These are phyloP conservation scores for Metschnikowia santaceciliae DNA, from an alignment of 805 yeast species.

Conservation along the genomic window DNA sequence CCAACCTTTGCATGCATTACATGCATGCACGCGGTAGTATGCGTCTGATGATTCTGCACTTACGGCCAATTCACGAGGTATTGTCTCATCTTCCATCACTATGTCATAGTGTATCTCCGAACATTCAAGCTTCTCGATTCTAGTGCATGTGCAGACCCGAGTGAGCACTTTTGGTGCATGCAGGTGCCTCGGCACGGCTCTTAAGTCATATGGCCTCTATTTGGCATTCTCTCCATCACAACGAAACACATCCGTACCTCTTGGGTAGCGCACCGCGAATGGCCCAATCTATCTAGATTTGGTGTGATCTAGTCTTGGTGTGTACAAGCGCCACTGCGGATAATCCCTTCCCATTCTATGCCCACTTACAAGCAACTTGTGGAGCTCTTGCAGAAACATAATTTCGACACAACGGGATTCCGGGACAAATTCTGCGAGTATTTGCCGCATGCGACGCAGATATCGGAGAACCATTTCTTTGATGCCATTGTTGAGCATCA, in stretches of 20 bases:
- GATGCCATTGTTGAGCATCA: slow-evolving; percentile 53
- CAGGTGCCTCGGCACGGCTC: not conserved
- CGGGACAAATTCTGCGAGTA: slow-evolving; percentile 1
- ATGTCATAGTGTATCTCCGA: not conserved
- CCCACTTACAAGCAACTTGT: slow-evolving; percentile 4
- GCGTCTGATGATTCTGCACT: not conserved
- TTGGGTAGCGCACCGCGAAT: not conserved
- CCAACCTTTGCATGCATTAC: not conserved
- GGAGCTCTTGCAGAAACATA: slow-evolving; percentile 7
- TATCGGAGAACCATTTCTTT: slow-evolving; percentile 15
- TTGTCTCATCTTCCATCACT: not conserved
- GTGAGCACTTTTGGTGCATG: not conserved
- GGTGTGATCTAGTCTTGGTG: not conserved
- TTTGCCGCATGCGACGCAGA: not conserved
- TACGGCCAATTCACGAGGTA: not conserved
- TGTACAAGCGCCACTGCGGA: not conserved
- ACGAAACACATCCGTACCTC: not conserved
- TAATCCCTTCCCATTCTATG: not conserved
- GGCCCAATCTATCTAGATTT: not conserved
- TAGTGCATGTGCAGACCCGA: not conserved
- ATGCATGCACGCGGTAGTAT: not conserved
- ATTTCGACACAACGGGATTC: slow-evolving; percentile 9
- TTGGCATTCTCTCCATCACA: not conserved
- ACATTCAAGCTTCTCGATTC: not conserved
- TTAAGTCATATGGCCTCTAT: too few species aligned